These are phyloP conservation scores for Geosmithia putterillii DNA, from an alignment of 2,329 filamentous ascomycete species.

Conservation along the genomic window DNA sequence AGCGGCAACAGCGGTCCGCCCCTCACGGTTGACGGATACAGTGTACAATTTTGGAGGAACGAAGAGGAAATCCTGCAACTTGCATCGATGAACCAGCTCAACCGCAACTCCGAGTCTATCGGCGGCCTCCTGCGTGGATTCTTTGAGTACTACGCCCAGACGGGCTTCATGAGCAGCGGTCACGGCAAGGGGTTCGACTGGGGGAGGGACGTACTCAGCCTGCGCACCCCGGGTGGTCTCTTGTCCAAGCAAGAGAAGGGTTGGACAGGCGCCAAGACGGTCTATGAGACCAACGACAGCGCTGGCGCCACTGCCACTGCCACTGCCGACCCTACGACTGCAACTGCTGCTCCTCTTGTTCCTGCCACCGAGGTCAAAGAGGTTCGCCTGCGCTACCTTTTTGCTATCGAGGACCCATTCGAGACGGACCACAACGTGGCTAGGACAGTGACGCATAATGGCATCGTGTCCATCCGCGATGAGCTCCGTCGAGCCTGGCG, in stretches of 20 bases:
- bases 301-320: background rate
- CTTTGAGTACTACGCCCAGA: slow-evolving; percentile 74
- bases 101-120: slow-evolving; percentile 55
- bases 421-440: slow-evolving; percentile 82
- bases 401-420: slow-evolving; percentile 88
- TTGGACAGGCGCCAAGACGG: slow-evolving; percentile 75
- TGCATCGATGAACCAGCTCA: slow-evolving; percentile 45
- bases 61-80: slow-evolving; percentile 55
- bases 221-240: slow-evolving; percentile 60
- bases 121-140: slow-evolving; percentile 69
- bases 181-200: slow-evolving; percentile 58
- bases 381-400: slow-evolving; percentile 67
- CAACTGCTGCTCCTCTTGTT: background rate
- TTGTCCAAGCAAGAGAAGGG: slow-evolving; percentile 66
- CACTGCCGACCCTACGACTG: background rate
- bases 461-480: slow-evolving; percentile 70
- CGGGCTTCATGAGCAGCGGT: slow-evolving; percentile 37
- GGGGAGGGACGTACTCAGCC: slow-evolving; percentile 66
- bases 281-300: slow-evolving; percentile 27
- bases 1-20: too few relatives aligned
- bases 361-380: slow-evolving; percentile 41
- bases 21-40: slow-evolving; percentile 35
- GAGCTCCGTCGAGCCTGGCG: slow-evolving; percentile 74
- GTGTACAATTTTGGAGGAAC: slow-evolving; percentile 68
- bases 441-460: slow-evolving; percentile 70